Evolutionary conservation across 2,329 filamentous ascomycete genomes (phyloP), one percentile per base, ranked within the genome.

Genomic region (Ophiostoma ips): DNA sequence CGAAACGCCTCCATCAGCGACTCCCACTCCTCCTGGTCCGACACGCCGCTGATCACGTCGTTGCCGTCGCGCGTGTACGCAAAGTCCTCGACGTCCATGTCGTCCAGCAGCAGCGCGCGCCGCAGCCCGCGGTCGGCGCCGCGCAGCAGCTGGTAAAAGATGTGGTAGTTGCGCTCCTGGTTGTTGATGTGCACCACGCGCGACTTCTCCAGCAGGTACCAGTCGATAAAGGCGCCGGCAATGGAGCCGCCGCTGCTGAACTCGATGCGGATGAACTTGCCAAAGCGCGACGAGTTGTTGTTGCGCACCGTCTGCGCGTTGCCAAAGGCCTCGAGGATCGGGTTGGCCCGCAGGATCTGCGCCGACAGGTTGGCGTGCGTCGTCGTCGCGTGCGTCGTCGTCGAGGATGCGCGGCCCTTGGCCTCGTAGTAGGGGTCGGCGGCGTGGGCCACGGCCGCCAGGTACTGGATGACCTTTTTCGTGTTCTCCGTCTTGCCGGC

Each of bases 401-500:
- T 71, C n/a, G n/a, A n/a, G n/a, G n/a, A n/a, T n/a, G n/a, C n/a
- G 70, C 82, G 67, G 68, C 72, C 68, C 71, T 81, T 69, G 65
- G 76, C 62, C 2, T 38, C 16, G 2, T 83, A 75, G n/a, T n/a
- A n/a, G n/a, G n/a, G n/a, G n/a, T n/a, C 0, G 82, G 81, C 90
- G 0, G 86, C 79, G 38, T 86, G 84, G 10, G 92, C 92, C 43
- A 98, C 92, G 1, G 92, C 88, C 13, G 92, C 92, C 40, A 98
- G 79, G 62, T 98, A 98, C 61, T 98, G 94, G 50, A 98, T 98
- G 58, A 98, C 92, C 65, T 98, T 98, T 63, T 98, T 98, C 15
- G 92, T 98, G 63, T 98, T 98, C 64, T 98, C 92, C 0, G 92
- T 98, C 69, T 98, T 98, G 58, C 92, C 92, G 33, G 92, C 92